phyloP scores from a whole-genome alignment of 805 yeast species.

The Suhomyces vadensis region DNA sequence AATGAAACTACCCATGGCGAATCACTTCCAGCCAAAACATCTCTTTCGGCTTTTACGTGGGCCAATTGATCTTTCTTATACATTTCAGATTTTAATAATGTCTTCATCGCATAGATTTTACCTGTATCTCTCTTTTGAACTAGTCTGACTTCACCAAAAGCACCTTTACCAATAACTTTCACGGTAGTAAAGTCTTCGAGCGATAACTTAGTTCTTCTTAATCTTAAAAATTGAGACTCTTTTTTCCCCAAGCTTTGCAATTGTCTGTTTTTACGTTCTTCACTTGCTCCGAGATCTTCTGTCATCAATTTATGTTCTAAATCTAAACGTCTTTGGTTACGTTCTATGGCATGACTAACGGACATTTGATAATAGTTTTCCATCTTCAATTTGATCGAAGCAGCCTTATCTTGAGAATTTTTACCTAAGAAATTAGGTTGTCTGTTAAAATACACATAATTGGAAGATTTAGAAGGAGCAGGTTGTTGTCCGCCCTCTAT shows the following conservation, averaged over 20 bases:
- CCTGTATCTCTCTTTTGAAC: constrained; percentile 94
- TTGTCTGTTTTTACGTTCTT: constrained; percentile 83
- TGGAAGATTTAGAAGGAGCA: constrained; percentile 20
- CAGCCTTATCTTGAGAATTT: constrained; percentile 76
- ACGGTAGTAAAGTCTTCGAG: constrained; percentile 86
- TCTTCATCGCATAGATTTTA: constrained; percentile 92
- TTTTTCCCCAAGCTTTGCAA: constrained; percentile 80
- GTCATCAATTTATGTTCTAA: constrained; percentile 69
- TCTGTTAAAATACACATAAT: constrained; percentile 73
- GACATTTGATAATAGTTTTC: constrained; percentile 86
- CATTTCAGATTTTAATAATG: constrained; percentile 87
- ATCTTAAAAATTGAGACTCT: constrained; percentile 81
- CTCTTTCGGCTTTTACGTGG: constrained; percentile 94
- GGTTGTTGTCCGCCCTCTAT: constrained; percentile 10
- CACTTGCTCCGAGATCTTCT: constrained; percentile 67
- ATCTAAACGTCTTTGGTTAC: constrained; percentile 88
- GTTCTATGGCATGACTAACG: constrained; percentile 88
- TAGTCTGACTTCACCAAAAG: constrained; percentile 94
- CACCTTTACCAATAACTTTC: constrained; percentile 92
- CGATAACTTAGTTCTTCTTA: constrained; percentile 79
- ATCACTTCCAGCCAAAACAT: constrained; percentile 87
- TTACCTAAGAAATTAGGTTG: constrained; percentile 80
- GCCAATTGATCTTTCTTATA: constrained; percentile 92
- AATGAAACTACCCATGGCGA: constrained; percentile 87
- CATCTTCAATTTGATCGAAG: constrained; percentile 76